Evolutionary conservation across 2,329 filamentous ascomycete species (phyloP), one percentile per base, ranked within the genome.

Genomic region (Diaporthe amygdali): DNA sequence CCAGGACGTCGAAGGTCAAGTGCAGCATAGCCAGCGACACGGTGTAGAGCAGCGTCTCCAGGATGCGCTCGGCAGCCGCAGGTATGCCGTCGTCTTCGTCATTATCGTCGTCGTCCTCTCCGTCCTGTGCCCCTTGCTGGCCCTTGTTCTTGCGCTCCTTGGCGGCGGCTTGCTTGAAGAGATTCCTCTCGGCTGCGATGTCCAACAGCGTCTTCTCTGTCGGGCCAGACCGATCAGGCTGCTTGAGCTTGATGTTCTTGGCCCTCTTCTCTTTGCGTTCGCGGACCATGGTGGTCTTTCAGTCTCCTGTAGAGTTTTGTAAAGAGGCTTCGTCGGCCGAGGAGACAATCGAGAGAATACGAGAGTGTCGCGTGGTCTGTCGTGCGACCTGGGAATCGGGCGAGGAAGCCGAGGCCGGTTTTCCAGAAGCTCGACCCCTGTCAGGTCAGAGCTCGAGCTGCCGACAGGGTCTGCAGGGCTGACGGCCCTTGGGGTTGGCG

Each of bases 1-100:
- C 93, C 14, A 96, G 84, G 46, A 95, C 90, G 78, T 96, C 93
- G 66, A 96, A 86, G 0, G 92, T 94, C 75, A 95, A 91, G 78
- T 96, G 93, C 64, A 95, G 81, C 85, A 91, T 93, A 15, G 89
- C 85, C 76, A 96, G 81, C 73, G 90, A 90, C 14, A 89, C 81
- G 8, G 84, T 86, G 87, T 88, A 92, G 30, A 92, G 81, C 3
- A 88, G 41, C 0, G 88, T 82, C 46, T 92, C 90, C 72, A 90
- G 80, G 59, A 89, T 75, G 37, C 87, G 84, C 69, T 90, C 88
- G 9, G 83, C 83, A 0, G 79, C 77, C 20, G 87, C 84, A 0
- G 85, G 82, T 0, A 89, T 74, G 15, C 76, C 74, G 0, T 73
- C 75, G 0, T 80, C 79, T 0, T 79, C 80, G 0, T 80, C 78